phyloP scores from a whole-genome alignment of 768 basidiomycete species.

The Panaeolus papilionaceus region DNA sequence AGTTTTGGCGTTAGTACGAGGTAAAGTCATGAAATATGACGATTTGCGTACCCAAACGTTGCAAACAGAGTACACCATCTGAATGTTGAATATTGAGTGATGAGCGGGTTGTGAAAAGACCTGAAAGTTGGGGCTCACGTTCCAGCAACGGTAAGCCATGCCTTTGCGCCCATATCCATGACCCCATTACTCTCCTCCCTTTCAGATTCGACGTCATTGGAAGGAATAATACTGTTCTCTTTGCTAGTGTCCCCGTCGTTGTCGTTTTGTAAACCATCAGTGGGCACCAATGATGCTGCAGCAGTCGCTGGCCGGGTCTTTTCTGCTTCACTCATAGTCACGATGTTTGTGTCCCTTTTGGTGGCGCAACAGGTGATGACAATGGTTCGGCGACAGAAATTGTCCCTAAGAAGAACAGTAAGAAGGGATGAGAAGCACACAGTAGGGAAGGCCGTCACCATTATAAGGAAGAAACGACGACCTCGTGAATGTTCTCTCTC shows the following conservation, averaged over 20 bases:
- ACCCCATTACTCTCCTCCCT: slow-evolving; percentile 24
- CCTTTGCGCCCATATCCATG: slow-evolving; percentile 42
- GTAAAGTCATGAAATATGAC: too few species aligned
- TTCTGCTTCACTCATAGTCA: too few species aligned
- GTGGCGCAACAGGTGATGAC: too few species aligned
- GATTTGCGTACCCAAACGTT: slow-evolving; percentile 41
- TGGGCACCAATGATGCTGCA: background rate
- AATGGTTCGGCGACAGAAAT: too few species aligned
- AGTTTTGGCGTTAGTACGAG: background rate
- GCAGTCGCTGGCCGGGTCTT: too few species aligned
- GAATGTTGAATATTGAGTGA: background rate
- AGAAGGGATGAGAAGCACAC: too few species aligned
- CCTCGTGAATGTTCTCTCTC: too few species aligned
- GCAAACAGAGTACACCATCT: slow-evolving; percentile 47
- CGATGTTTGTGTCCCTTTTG: too few species aligned
- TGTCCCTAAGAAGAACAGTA: too few species aligned
- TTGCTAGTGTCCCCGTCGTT: background rate
- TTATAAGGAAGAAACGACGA: too few species aligned
- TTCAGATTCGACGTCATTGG: background rate
- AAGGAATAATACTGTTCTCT: background rate
- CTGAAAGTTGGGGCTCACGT: slow-evolving; percentile 38
- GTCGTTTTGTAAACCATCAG: background rate
- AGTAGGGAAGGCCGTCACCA: too few species aligned
- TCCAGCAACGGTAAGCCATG: slow-evolving; percentile 48
- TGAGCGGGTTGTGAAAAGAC: too few species aligned